Evolutionary conservation across 2,329 filamentous ascomycete species (phyloP).

Genomic region (Metarhizium sp.): DNA sequence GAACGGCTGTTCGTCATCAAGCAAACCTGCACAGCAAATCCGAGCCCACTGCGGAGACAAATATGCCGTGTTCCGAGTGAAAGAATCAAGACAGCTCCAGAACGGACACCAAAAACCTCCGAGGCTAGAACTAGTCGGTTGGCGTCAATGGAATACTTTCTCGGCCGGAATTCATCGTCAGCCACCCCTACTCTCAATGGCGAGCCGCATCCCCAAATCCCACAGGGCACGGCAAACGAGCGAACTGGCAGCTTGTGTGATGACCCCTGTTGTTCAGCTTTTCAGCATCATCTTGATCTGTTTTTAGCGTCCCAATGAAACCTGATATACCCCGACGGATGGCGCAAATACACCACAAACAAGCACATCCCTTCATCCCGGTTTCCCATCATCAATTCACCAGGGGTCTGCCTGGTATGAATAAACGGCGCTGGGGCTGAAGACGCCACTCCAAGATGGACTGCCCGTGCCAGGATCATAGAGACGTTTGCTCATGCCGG

Average conservation of each 20-base stretch:
- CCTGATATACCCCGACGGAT: background rate
- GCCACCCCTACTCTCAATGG: too few relatives aligned
- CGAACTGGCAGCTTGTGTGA: too few relatives aligned
- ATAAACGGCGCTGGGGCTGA: background rate
- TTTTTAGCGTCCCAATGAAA: background rate
- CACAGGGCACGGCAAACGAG: too few relatives aligned
- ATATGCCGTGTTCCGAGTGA: too few relatives aligned
- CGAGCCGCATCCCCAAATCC: too few relatives aligned
- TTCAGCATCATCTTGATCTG: background rate
- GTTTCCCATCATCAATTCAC: background rate
- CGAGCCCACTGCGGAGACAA: too few relatives aligned
- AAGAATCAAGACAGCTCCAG: too few relatives aligned
- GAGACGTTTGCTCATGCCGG: background rate
- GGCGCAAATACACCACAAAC: background rate
- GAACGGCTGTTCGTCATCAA: background rate
- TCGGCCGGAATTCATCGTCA: too few relatives aligned
- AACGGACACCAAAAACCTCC: too few relatives aligned
- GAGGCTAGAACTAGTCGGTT: too few relatives aligned
- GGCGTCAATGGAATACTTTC: too few relatives aligned
- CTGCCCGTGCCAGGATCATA: background rate
- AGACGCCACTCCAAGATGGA: background rate
- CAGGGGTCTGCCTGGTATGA: background rate
- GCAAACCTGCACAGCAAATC: background rate
- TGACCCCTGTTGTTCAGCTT: too few relatives aligned
- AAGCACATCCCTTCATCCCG: background rate